phyloP scores from a whole-genome alignment of 768 basidiomycete genomes.

The Phaffia australis region DNA sequence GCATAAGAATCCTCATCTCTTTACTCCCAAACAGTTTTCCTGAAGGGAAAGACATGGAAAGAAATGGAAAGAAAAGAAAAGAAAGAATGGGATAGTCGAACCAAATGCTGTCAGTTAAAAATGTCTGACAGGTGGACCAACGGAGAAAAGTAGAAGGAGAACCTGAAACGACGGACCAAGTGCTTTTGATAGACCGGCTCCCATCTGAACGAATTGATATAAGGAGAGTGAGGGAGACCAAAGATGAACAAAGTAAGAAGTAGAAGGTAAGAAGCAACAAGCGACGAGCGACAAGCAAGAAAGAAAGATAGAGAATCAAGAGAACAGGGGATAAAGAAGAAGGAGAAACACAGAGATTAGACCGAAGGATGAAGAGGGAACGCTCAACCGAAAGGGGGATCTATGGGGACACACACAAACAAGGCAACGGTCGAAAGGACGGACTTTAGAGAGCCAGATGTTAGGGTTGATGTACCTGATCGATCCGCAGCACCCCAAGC shows the following conservation, averaged over 20 bases:
- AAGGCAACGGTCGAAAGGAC: no score
- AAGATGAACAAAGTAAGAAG: neutral
- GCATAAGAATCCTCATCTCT: constrained; percentile 96
- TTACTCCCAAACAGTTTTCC: constrained; percentile 95
- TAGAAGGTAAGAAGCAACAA: neutral
- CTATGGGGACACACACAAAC: no score
- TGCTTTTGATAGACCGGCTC: constrained; percentile 20
- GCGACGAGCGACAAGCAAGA: neutral
- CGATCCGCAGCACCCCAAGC: no score
- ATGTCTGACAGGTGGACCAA: no score
- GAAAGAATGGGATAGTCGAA: neutral
- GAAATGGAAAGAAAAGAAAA: neutral
- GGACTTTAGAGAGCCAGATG: no score
- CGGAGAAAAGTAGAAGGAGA: neutral
- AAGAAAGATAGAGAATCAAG: neutral
- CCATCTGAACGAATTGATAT: constrained; percentile 7
- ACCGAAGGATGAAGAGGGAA: no score
- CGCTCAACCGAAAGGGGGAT: no score
- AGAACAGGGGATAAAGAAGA: neutral
- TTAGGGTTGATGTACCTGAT: no score
- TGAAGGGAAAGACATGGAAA: constrained; percentile 32
- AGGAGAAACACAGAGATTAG: neutral
- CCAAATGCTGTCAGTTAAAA: no score
- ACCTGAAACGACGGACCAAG: constrained; percentile 9
- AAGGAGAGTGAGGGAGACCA: neutral